Percentiles rank a stretch among this genome's conserved stretches.
phyloP scores from a whole-genome alignment of 257 asterid species.

The Apocynum venetum region DNA sequence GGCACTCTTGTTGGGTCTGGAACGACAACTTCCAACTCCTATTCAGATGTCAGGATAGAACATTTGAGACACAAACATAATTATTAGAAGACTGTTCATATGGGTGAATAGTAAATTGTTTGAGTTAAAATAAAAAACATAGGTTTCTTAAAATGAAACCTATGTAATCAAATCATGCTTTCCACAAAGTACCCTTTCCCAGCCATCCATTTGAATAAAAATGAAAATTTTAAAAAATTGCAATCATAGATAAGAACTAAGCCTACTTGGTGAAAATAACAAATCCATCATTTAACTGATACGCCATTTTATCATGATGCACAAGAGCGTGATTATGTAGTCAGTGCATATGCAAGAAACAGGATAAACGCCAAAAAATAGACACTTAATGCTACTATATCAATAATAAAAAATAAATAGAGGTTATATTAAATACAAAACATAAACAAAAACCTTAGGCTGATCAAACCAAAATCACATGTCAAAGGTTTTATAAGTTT shows the following conservation, averaged over 20 bases:
- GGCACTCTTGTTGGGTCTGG: constrained; percentile 50
- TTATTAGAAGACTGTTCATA: background rate
- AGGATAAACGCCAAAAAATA: background rate
- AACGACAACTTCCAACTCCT: constrained; percentile 64
- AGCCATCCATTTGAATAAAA: background rate
- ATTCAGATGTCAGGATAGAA: constrained; percentile 22
- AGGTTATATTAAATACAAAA: background rate
- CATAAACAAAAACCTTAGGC: background rate
- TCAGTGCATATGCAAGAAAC: background rate
- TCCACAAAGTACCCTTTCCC: background rate
- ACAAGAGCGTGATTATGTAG: background rate
- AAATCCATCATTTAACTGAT: background rate
- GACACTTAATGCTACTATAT: background rate
- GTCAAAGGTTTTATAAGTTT: background rate
- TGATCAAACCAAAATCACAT: background rate
- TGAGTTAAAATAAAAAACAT: background rate
- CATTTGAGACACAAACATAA: constrained; percentile 14
- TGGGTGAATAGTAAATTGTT: background rate
- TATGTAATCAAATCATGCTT: background rate
- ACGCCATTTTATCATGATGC: background rate
- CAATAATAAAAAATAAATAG: background rate
- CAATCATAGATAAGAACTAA: background rate
- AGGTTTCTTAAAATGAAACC: background rate
- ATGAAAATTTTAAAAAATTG: background rate
- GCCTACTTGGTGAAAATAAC: background rate